Evolutionary conservation across 1,139 yeast genomes (phyloP).

Genomic region (Suhomyces guaymorum): DNA sequence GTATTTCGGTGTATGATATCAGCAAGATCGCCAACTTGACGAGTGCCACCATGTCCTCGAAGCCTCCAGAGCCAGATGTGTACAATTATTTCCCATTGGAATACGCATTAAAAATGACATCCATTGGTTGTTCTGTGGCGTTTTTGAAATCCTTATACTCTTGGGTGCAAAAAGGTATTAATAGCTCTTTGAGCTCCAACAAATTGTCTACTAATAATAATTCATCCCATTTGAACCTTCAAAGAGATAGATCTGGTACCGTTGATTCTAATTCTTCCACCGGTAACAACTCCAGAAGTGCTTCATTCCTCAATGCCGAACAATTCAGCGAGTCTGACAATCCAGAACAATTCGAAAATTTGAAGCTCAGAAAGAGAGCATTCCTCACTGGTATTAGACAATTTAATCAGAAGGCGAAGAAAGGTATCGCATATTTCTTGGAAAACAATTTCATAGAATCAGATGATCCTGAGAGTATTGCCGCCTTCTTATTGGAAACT

Average conservation of each 20-base stretch:
- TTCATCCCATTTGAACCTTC: conserved; percentile 21
- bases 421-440: conserved; percentile 66
- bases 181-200: conserved; percentile 14
- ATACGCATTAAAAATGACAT: conserved; percentile 78
- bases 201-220: conserved; percentile 14
- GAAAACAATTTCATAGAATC: conserved; percentile 63
- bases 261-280: conserved; percentile 41
- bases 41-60: conserved; percentile 62
- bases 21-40: conserved; percentile 74
- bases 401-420: conserved; percentile 84
- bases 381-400: conserved; percentile 74
- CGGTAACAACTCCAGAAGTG: conserved; percentile 31
- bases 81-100: conserved; percentile 66
- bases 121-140: conserved; percentile 80
- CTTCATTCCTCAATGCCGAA: conserved; percentile 33
- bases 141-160: conserved; percentile 77
- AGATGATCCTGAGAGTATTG: conserved; percentile 66
- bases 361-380: conserved; percentile 81
- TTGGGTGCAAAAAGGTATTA: conserved; percentile 83
- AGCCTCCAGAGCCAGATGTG: conserved; percentile 62
- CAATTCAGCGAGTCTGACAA: conserved; percentile 54
- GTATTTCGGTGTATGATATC: conserved; percentile 74
- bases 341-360: conserved; percentile 81
- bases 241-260: conserved; percentile 43
- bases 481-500: conserved; percentile 69